A percentile compares a stretch with the other conserved stretches of the same genome.
These are phyloP conservation scores for Zizania palustris DNA, from an alignment of 202 grass and related monocot species.

Conservation along the genomic window DNA sequence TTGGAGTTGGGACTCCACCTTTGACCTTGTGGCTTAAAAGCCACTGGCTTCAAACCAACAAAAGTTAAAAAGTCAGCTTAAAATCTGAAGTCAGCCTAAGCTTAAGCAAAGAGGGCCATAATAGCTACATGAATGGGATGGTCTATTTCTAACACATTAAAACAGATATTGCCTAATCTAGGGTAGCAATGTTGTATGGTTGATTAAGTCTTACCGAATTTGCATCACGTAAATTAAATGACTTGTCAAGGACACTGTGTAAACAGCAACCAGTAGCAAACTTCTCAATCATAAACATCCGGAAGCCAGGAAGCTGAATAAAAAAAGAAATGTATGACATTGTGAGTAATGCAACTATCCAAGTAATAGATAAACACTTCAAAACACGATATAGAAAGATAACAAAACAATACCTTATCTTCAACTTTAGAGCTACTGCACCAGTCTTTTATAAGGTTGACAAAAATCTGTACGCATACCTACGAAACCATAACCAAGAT, in stretches of 20 bases:
- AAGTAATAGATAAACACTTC: slow-evolving; percentile 23
- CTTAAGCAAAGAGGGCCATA: background rate
- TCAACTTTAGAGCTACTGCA: slow-evolving; percentile 65
- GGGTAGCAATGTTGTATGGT: slow-evolving; percentile 13
- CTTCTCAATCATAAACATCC: slow-evolving; percentile 83
- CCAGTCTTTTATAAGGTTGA: slow-evolving; percentile 94
- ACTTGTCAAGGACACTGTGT: slow-evolving; percentile 91
- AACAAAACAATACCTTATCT: slow-evolving; percentile 73
- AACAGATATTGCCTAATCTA: slow-evolving; percentile 10
- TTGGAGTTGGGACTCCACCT: too few relatives aligned
- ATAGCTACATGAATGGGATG: background rate
- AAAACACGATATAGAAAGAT: background rate
- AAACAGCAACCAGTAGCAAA: slow-evolving; percentile 86
- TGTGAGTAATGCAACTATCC: slow-evolving; percentile 26
- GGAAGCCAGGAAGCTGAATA: slow-evolving; percentile 87
- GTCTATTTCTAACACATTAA: slow-evolving; percentile 24
- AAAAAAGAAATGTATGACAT: slow-evolving; percentile 31
- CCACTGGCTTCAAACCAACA: too few relatives aligned
- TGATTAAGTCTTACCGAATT: slow-evolving; percentile 68
- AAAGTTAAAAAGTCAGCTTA: too few relatives aligned
- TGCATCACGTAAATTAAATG: slow-evolving; percentile 89
- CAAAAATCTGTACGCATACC: slow-evolving; percentile 92
- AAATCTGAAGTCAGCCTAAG: too few relatives aligned
- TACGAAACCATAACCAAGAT: slow-evolving; percentile 48
- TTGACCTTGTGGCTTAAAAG: too few relatives aligned